Evolutionary conservation across 352 stramenopile genomes (phyloP).

Genomic region (Halophytophthora polymorphica): DNA sequence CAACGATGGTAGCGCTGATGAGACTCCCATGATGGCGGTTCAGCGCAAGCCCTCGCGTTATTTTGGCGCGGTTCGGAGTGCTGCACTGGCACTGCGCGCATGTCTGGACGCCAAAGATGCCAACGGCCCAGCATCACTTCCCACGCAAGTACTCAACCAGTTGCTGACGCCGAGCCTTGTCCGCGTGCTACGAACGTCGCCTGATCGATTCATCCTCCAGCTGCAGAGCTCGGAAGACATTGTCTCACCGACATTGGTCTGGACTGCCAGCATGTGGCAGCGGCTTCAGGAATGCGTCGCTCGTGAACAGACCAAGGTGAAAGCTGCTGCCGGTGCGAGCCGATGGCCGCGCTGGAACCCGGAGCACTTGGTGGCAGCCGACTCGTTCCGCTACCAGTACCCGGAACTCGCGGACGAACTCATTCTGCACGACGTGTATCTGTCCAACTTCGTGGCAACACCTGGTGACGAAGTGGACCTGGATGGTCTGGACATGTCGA

Average conservation of each 20-base stretch:
- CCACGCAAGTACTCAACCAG: slow-evolving; percentile 69
- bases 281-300: slow-evolving; percentile 50
- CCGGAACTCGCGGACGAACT: slow-evolving; percentile 68
- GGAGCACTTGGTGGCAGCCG: slow-evolving; percentile 81
- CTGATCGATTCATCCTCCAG: slow-evolving; percentile 55
- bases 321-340: slow-evolving; percentile 41
- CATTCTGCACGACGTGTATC: slow-evolving; percentile 78
- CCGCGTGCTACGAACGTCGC: slow-evolving; percentile 47
- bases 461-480: slow-evolving; percentile 43
- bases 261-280: slow-evolving; percentile 69
- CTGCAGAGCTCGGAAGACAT: slow-evolving; percentile 69
- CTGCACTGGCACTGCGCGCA: slow-evolving; percentile 52
- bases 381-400: slow-evolving; percentile 86
- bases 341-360: slow-evolving; percentile 77
- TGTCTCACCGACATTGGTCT: slow-evolving; percentile 62
- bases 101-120: slow-evolving; percentile 46
- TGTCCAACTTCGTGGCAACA: slow-evolving; percentile 73
- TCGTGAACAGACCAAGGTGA: slow-evolving; percentile 65
- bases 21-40: no score
- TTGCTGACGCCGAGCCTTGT: slow-evolving; percentile 78
- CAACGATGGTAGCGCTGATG: slow-evolving; percentile 4
- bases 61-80: slow-evolving; percentile 49
- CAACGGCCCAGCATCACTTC: slow-evolving; percentile 9
- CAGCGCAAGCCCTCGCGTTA: slow-evolving; percentile 37
- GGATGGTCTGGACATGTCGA: slow-evolving; percentile 70